phyloP scores from a whole-genome alignment of 495 filamentous ascomycete species.

The Aspergillus sparsus region DNA sequence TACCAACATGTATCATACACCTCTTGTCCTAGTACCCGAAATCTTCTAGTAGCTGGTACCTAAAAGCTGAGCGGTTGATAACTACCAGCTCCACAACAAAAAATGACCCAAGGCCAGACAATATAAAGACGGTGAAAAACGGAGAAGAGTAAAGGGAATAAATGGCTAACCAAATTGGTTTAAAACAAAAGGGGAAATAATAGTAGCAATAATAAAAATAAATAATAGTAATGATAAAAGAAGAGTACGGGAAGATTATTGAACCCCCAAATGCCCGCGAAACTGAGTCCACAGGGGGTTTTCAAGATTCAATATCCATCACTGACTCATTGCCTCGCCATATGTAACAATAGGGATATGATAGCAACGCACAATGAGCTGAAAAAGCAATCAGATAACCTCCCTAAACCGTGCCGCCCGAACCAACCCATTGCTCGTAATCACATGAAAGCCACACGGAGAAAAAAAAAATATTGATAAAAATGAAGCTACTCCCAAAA shows the following conservation, averaged over 20 bases:
- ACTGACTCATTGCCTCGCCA: conserved; percentile 3
- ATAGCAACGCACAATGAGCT: conserved; percentile 13
- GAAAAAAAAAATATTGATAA: conserved; percentile 17
- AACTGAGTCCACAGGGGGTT: background rate
- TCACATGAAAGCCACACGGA: conserved; percentile 22
- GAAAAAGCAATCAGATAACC: conserved; percentile 30
- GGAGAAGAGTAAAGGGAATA: too few species aligned
- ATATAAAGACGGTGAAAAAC: background rate
- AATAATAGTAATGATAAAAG: background rate
- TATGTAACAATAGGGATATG: conserved; percentile 15
- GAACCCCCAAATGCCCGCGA: background rate
- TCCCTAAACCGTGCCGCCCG: conserved; percentile 31
- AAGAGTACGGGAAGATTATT: background rate
- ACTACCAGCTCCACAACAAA: background rate
- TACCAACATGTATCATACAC: background rate
- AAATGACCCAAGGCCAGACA: background rate
- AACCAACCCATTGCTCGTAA: conserved; percentile 33
- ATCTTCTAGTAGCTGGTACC: background rate
- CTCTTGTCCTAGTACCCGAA: background rate
- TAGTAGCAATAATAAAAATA: background rate
- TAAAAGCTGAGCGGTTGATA: too few species aligned
- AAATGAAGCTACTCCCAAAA: conserved; percentile 21
- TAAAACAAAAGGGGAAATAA: background rate
- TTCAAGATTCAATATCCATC: background rate
- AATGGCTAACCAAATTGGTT: background rate